Evolutionary conservation across 257 asterid genomes (phyloP).

Genomic region (Solanum clarkiae): DNA sequence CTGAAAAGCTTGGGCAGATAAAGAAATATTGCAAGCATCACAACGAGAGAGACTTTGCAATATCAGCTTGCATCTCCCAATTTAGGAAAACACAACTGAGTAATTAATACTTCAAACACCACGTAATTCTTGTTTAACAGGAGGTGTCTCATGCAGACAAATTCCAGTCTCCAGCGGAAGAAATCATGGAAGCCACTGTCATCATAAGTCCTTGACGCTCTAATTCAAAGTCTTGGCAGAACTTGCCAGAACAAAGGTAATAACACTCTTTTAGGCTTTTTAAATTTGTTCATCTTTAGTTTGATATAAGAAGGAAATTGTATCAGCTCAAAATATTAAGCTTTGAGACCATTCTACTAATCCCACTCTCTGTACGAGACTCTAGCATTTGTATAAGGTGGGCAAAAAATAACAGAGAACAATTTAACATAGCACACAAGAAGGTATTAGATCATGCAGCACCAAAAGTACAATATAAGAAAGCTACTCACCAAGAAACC

Average conservation of each 20-base stretch:
- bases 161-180: neutral
- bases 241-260: neutral
- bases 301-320: neutral
- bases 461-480: neutral
- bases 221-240: neutral
- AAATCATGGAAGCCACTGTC: neutral
- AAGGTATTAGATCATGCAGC: neutral
- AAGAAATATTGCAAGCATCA: neutral
- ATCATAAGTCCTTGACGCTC: neutral
- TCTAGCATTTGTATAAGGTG: neutral
- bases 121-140: neutral
- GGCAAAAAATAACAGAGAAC: neutral
- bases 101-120: neutral
- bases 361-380: neutral
- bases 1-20: neutral
- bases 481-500: conserved; percentile 69
- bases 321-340: neutral
- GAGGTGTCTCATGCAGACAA: neutral
- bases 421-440: neutral
- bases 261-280: neutral
- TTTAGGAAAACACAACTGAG: neutral
- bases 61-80: neutral
- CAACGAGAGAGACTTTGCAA: neutral
- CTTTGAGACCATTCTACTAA: neutral
- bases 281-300: neutral